Conservation (phyloP, 1,284 basidiomycete genomes). For the Trametes polyzona region DNA sequence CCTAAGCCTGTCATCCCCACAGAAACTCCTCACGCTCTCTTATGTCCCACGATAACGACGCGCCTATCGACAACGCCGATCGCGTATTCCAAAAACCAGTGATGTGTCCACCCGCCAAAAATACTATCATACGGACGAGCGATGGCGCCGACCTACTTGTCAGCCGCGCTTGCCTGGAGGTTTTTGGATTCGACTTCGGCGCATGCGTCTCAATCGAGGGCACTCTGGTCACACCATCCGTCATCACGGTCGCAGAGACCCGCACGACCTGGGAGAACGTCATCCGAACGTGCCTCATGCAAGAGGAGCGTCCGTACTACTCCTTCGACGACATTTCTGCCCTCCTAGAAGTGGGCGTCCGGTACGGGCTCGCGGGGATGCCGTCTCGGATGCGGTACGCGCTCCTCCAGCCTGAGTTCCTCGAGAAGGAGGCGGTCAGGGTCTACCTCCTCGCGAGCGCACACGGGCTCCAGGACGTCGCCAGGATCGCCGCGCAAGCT, state of each 20-base stretch:
- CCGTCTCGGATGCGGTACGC: conserved; percentile 13
- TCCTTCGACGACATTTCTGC: conserved; percentile 18
- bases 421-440: neutral
- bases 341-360: conserved; percentile 34
- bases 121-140: no score
- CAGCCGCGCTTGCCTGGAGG: no score
- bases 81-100: no score
- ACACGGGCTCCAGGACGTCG: conserved; percentile 6
- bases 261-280: conserved; percentile 2
- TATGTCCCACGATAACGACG: no score
- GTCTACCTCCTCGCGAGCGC: neutral
- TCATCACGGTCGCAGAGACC: conserved; percentile 2
- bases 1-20: no score
- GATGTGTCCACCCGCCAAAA: no score
- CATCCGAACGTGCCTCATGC: neutral
- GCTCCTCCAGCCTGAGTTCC: conserved; percentile 10
- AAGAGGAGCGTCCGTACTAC: conserved; percentile 2
- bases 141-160: no score
- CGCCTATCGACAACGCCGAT: no score
- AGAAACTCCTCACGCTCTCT: no score
- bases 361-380: conserved; percentile 38
- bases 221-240: no score
- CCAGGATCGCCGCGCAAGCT: conserved; percentile 4
- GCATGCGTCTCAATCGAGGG: no score
- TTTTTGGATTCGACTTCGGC: no score